Evolutionary conservation across 371 early-diverging fungal genomes (phyloP).

Genomic region (Apophysomyces sp.): DNA sequence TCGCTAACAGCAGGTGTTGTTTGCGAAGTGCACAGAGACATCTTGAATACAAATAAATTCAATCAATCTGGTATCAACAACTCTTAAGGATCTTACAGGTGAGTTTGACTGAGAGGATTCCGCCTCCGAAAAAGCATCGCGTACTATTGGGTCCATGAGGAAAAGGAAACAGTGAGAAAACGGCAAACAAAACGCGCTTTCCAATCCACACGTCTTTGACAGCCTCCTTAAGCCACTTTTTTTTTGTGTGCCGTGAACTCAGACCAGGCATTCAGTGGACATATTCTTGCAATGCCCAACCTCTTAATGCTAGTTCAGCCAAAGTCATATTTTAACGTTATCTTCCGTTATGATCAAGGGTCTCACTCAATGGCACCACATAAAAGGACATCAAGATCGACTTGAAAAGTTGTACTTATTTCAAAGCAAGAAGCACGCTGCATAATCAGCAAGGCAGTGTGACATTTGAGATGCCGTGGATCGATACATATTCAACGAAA

Average conservation of each 20-base stretch:
- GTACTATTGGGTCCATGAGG: not conserved
- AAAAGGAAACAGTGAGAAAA: not conserved
- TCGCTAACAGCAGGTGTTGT: constrained; percentile 18
- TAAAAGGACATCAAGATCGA: no score
- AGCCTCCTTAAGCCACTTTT: constrained; percentile 1
- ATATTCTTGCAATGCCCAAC: no score
- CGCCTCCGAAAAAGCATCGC: not conserved
- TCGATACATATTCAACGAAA: no score
- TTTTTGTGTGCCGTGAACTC: not conserved
- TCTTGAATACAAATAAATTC: not conserved
- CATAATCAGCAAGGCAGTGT: no score
- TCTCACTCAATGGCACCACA: no score
- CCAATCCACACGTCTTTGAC: not conserved
- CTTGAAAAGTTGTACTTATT: no score
- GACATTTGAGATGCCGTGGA: no score
- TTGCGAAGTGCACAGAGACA: constrained; percentile 4
- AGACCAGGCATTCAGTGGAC: no score
- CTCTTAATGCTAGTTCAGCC: no score
- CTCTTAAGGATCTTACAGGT: not conserved
- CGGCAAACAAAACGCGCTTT: constrained; percentile 5
- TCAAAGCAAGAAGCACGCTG: no score
- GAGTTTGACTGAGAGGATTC: constrained; percentile 11
- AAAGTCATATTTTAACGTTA: no score
- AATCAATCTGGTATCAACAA: not conserved
- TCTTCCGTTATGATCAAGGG: no score